phyloP scores from a whole-genome alignment of 257 asterid genomes.

The Solanum peruvianum region DNA sequence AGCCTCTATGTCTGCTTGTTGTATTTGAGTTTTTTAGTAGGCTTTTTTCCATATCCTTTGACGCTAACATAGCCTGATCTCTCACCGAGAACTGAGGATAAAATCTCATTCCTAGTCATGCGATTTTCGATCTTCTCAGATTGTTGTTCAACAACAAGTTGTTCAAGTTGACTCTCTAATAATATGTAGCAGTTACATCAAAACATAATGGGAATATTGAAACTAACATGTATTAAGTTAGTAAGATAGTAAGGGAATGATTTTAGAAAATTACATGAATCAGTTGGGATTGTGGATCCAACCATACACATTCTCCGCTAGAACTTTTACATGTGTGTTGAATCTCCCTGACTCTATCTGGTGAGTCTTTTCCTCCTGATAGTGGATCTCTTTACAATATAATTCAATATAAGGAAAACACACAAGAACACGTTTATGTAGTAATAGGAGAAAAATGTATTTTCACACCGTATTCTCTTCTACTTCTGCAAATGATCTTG shows the following conservation, averaged over 20 bases:
- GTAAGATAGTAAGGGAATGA: background rate
- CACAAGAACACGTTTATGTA: too few relatives aligned
- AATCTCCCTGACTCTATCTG: too few relatives aligned
- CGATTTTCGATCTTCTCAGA: background rate
- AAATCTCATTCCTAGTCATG: background rate
- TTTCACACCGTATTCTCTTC: too few relatives aligned
- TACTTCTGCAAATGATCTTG: too few relatives aligned
- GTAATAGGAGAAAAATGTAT: too few relatives aligned
- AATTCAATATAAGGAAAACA: too few relatives aligned
- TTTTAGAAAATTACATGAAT: too few relatives aligned
- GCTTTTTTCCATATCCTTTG: background rate
- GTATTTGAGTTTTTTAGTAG: background rate
- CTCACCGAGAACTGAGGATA: background rate
- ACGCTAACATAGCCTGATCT: background rate
- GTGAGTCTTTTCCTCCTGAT: too few relatives aligned
- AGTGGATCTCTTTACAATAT: too few relatives aligned
- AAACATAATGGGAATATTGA: background rate
- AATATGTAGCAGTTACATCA: background rate
- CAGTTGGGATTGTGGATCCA: background rate
- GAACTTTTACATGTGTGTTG: too few relatives aligned
- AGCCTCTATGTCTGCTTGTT: background rate
- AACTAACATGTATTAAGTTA: background rate
- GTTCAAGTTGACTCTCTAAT: background rate
- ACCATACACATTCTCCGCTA: too few relatives aligned
- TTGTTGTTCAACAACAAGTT: background rate